These are phyloP conservation scores for Chaetothyriales sp. DNA, from an alignment of 2,329 filamentous ascomycete species.

Conservation along the genomic window DNA sequence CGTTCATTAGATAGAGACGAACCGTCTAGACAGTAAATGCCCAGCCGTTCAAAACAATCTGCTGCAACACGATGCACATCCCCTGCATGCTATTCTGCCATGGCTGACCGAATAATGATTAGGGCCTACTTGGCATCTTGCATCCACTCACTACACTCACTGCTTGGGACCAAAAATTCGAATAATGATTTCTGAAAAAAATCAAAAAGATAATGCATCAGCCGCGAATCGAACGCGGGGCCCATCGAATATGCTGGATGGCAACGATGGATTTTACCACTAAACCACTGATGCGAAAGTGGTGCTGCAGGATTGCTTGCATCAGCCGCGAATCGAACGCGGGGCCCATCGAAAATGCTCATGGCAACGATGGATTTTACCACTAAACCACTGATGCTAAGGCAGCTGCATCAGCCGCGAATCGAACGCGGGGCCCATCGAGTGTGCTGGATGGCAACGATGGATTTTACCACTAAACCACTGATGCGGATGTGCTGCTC, in stretches of 20 bases:
- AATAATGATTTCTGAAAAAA: neutral
- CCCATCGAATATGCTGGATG: conserved; percentile 20
- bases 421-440: no score
- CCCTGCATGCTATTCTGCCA: no score
- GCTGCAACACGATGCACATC: no score
- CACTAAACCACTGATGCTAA: conserved; percentile 33
- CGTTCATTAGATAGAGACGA: no score
- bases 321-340: neutral
- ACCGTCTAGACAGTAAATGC: no score
- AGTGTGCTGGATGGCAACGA: conserved; percentile 32
- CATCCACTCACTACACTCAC: no score
- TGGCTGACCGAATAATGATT: no score
- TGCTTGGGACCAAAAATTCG: no score
- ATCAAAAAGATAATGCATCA: neutral
- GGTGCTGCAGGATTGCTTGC: no score
- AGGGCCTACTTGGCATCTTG: no score
- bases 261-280: conserved; percentile 41
- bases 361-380: conserved; percentile 42
- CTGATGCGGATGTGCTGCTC: conserved; percentile 14
- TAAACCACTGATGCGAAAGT: conserved; percentile 30
- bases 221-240: neutral
- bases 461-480: conserved; percentile 41
- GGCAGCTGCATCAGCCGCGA: no score
- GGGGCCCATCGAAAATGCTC: conserved; percentile 6
- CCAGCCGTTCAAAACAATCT: no score